Evolutionary conservation across 306 rosid genomes (phyloP).

Genomic region (Chamaecrista fasciculata): DNA sequence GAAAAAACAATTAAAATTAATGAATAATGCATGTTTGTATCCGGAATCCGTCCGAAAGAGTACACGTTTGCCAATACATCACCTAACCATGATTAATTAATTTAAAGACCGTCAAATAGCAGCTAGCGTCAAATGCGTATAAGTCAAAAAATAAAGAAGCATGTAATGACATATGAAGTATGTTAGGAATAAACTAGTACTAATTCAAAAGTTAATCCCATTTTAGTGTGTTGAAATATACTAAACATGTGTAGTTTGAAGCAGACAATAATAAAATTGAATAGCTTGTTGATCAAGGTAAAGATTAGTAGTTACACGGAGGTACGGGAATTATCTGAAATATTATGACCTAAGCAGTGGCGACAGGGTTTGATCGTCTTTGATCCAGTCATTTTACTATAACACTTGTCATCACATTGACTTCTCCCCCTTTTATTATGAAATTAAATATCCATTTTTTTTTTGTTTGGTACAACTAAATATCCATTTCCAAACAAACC

Average conservation of each 20-base stretch:
- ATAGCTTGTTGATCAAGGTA: conserved; percentile 26
- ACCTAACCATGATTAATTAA: neutral
- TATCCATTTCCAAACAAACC: no score
- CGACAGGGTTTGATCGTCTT: conserved; percentile 31
- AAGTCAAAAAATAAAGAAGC: no score
- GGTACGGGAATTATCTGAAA: conserved; percentile 2
- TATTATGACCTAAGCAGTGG: conserved; percentile 20
- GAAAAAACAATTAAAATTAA: no score
- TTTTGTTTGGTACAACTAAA: no score
- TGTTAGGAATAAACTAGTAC: no score
- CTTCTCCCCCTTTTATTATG: neutral
- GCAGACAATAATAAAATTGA: neutral
- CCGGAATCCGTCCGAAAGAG: neutral
- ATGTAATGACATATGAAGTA: neutral
- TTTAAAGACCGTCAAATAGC: neutral
- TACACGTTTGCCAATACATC: neutral
- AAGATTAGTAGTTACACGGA: neutral
- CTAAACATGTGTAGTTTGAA: neutral
- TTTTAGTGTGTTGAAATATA: neutral
- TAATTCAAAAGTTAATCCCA: conserved; percentile 10
- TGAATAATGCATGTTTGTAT: no score
- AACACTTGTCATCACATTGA: conserved; percentile 32
- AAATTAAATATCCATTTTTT: no score
- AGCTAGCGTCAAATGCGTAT: neutral
- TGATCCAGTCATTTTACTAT: conserved; percentile 30